Evolutionary conservation across 768 basidiomycete genomes (phyloP), one percentile per base, ranked within the genome.

Genomic region (Leccinum subgranulosum): DNA sequence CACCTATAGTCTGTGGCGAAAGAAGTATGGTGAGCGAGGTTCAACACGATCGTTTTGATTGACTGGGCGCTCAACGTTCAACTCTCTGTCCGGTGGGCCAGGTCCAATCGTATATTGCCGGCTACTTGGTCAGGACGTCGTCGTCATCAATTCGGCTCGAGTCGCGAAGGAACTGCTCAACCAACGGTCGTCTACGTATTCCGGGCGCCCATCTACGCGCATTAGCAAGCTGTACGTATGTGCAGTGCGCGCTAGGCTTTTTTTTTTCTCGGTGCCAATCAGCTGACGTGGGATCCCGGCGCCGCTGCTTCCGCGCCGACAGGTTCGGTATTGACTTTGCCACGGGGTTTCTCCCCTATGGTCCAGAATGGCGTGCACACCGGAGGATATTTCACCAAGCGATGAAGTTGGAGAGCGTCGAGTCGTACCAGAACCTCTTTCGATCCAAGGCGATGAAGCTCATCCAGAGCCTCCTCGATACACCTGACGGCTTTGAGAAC

Each of bases 271-370:
- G 49, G 31, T 3, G 14, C 21, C 45, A 11, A 48, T 33, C 25
- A 4, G 33, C 31, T 49, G 33, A 65, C 36, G 5, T 14, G n/a
- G 15, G 45, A 45, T 41, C 21, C 21, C 14, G 5, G 23, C 23
- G 17, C 36, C n/a, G 15, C 15, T 31, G 0, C 34, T 36, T 3
- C 34, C 39, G 39, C 39, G n/a, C 27, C 11, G 21, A 53, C 29
- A 70, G 71, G 45, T 66, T 72, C 48, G 69, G 69, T 4, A 43
- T 72, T 39, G 71, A 72, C 23, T 73, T 69, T 55, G 19, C 59
- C 21, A 70, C 69, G 1, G 67, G 66, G 8, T 73, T 70, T 49
- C 67, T 71, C 2, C 66, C 64, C 6, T 69, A 65, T 48, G 69
- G 69, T 4, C 49, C 65, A 14, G 59, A 64, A 58, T 69, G 71